Percentiles rank a stretch among this genome's conserved stretches.
phyloP scores from a whole-genome alignment of 1,139 yeast species.

The Candida tetrigidarum region DNA sequence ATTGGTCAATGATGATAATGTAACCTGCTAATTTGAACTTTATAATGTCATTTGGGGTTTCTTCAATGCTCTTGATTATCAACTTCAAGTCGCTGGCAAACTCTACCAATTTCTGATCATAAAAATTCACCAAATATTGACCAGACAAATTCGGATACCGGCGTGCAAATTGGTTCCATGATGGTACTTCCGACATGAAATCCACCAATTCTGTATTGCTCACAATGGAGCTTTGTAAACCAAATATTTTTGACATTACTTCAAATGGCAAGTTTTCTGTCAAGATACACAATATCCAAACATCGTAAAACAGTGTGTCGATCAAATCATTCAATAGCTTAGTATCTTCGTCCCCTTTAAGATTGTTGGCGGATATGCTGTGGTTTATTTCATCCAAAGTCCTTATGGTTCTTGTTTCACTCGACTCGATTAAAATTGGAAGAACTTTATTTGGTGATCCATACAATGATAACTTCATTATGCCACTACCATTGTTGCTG shows the following conservation, averaged over 20 bases:
- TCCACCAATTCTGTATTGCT: conserved; percentile 13
- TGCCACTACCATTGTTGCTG: conserved; percentile 14
- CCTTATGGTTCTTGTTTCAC: conserved; percentile 28
- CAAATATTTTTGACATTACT: conserved; percentile 22
- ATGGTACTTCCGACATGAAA: conserved; percentile 22
- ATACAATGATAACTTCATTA: conserved; percentile 39
- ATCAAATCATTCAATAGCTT: conserved; percentile 33
- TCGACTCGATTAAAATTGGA: conserved; percentile 50
- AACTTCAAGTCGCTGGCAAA: conserved; percentile 20
- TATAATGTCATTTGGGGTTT: conserved; percentile 12
- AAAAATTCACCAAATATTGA: conserved; percentile 14
- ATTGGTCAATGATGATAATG: conserved; percentile 23
- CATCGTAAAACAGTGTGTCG: conserved; percentile 44
- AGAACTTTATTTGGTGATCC: conserved; percentile 46
- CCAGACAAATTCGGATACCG: conserved; percentile 30
- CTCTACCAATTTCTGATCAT: conserved; percentile 20
- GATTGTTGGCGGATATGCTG: conserved; percentile 12
- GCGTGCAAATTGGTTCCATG: conserved; percentile 30
- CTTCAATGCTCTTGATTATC: conserved; percentile 13
- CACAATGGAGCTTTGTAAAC: conserved; percentile 18
- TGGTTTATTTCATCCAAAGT: conserved; percentile 19
- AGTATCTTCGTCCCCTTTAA: conserved; percentile 7
- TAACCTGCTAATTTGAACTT: conserved; percentile 26
- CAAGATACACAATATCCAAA: conserved; percentile 40
- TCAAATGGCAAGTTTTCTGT: conserved; percentile 20